Conservation (phyloP, 116 monocot species). For the Dioscorea cayenensis region DNA sequence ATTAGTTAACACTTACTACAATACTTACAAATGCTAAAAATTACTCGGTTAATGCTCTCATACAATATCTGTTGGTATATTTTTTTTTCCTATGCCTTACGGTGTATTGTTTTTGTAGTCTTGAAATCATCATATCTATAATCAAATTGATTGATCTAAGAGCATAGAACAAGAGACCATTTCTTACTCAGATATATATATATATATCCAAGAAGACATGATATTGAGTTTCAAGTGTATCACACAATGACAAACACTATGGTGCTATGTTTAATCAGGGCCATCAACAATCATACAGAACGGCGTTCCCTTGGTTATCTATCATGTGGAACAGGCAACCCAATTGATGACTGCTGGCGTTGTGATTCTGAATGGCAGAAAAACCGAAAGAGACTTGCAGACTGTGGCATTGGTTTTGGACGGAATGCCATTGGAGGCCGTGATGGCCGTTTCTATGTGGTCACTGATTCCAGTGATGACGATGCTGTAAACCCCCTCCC, state of each 20-base stretch:
- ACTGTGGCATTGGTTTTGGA: conserved; percentile 16
- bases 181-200: too few relatives aligned
- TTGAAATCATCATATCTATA: not conserved
- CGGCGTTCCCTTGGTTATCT: conserved; percentile 7
- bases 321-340: conserved; percentile 17
- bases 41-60: too few relatives aligned
- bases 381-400: conserved; percentile 15
- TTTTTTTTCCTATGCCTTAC: too few relatives aligned
- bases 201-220: too few relatives aligned
- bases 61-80: too few relatives aligned
- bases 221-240: too few relatives aligned
- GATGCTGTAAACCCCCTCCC: conserved; percentile 13
- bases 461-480: conserved; percentile 10
- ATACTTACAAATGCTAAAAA: too few relatives aligned
- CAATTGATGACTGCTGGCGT: conserved; percentile 21
- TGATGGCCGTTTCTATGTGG: conserved; percentile 12
- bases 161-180: too few relatives aligned
- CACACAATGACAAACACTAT: not conserved
- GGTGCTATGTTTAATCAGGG: conserved; percentile 4
- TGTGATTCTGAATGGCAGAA: conserved; percentile 8
- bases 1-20: too few relatives aligned
- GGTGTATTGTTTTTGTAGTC: too few relatives aligned
- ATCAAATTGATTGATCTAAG: conserved; percentile 5
- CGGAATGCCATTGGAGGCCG: conserved; percentile 19
- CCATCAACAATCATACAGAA: conserved; percentile 5